Percentiles rank a stretch among this genome's conserved stretches.
These are phyloP conservation scores for Phlebiopsis gigantea DNA, from an alignment of 768 basidiomycete species.

Conservation along the genomic window DNA sequence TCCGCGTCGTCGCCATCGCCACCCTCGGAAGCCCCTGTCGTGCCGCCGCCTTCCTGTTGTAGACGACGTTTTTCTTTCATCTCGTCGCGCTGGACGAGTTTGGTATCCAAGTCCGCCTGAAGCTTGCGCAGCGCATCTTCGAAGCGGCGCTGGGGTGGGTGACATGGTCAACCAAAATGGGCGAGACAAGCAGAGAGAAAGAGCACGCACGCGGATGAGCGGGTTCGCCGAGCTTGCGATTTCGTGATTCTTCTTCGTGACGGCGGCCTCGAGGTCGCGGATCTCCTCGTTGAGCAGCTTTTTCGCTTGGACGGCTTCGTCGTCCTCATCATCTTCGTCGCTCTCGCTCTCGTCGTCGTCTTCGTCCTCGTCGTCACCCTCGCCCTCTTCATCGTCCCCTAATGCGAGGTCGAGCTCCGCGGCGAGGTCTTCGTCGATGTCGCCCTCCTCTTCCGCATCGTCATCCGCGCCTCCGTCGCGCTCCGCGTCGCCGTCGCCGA, in stretches of 20 bases:
- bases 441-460: slow-evolving; percentile 60
- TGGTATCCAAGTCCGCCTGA: slow-evolving; percentile 80
- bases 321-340: slow-evolving; percentile 78
- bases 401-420: slow-evolving; percentile 85
- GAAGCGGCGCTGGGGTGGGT: slow-evolving; percentile 73
- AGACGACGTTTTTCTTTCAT: slow-evolving; percentile 70
- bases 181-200: background rate
- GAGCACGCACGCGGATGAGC: slow-evolving; percentile 63
- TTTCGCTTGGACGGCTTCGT: slow-evolving; percentile 63
- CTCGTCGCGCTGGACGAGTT: slow-evolving; percentile 72
- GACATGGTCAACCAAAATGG: too few relatives aligned
- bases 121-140: slow-evolving; percentile 90
- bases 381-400: slow-evolving; percentile 58
- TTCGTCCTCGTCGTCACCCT: slow-evolving; percentile 64
- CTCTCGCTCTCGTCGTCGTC: slow-evolving; percentile 47
- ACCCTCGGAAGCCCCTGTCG: slow-evolving; percentile 22
- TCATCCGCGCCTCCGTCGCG: slow-evolving; percentile 57
- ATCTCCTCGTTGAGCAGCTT: slow-evolving; percentile 87
- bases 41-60: slow-evolving; percentile 60
- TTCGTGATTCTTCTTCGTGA: slow-evolving; percentile 79
- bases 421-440: slow-evolving; percentile 85
- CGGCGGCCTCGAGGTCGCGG: slow-evolving; percentile 81
- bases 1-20: slow-evolving; percentile 32
- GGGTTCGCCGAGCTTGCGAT: slow-evolving; percentile 81
- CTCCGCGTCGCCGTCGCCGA: slow-evolving; percentile 47